A percentile compares a stretch with the other conserved stretches of the same genome.
Conservation (phyloP, 2,329 filamentous ascomycete genomes). For the Aureobasidium sp. region DNA sequence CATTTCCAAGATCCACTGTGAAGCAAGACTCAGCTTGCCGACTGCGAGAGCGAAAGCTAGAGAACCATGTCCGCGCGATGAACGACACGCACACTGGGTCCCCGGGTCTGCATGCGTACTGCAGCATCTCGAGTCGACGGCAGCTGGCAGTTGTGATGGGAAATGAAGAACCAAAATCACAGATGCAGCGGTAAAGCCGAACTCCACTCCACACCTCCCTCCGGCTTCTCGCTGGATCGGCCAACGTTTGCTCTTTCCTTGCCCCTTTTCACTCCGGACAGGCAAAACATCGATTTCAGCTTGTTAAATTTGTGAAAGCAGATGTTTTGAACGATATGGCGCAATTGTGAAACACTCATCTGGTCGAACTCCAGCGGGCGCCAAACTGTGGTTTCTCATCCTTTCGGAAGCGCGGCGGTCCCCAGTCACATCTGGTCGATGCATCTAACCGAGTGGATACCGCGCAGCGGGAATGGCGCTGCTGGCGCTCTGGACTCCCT, state of each 20-base stretch:
- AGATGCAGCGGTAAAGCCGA: conserved; percentile 3
- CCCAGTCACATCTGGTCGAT: neutral
- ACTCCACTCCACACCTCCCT: neutral
- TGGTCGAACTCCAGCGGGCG: neutral
- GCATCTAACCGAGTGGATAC: conserved; percentile 1
- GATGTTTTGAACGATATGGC: conserved; percentile 4
- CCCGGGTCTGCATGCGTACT: neutral
- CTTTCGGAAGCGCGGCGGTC: conserved; percentile 6
- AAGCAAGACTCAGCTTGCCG: neutral
- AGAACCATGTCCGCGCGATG: neutral
- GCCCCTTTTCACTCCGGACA: neutral
- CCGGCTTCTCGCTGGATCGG: conserved; percentile 2
- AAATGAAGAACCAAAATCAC: conserved; percentile 11
- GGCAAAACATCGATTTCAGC: neutral
- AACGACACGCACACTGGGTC: neutral
- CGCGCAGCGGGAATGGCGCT: conserved; percentile 8
- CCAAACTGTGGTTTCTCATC: conserved; percentile 7
- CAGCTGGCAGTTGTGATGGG: neutral
- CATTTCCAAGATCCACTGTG: neutral
- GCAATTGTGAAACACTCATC: conserved; percentile 6
- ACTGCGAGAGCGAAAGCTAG: neutral
- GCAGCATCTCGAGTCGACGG: conserved; percentile 5
- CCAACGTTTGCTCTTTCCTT: neutral
- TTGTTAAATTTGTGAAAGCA: neutral
- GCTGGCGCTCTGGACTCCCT: conserved; percentile 14